phyloP scores from a whole-genome alignment of 352 stramenopile genomes.

The Phytophthora tubulina region DNA sequence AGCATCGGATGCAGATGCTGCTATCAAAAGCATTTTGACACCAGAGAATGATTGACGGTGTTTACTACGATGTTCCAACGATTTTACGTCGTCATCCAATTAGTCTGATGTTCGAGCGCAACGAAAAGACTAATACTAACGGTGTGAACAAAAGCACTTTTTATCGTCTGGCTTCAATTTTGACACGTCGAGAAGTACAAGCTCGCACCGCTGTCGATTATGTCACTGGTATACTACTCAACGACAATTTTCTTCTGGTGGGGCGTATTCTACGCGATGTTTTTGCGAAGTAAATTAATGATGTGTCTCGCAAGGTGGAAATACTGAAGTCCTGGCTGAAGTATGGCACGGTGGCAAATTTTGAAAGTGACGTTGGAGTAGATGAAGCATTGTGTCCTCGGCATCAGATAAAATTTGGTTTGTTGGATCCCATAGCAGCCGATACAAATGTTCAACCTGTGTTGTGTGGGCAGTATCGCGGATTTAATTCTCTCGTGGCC shows the following conservation, averaged over 20 bases:
- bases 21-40: too few species aligned
- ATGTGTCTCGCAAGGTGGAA: not conserved
- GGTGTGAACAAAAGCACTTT: not conserved
- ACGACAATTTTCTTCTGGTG: slow-evolving; percentile 8
- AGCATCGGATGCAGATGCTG: too few species aligned
- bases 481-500: not conserved
- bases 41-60: not conserved
- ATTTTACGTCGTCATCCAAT: slow-evolving; percentile 8
- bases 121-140: not conserved
- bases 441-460: too few species aligned
- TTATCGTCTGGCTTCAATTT: slow-evolving; percentile 3
- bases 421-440: too few species aligned
- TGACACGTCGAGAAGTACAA: slow-evolving; percentile 15
- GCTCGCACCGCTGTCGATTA: slow-evolving; percentile 10
- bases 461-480: too few species aligned
- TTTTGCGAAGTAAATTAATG: not conserved
- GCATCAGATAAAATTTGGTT: too few species aligned
- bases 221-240: slow-evolving; percentile 13
- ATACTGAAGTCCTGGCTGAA: slow-evolving; percentile 10
- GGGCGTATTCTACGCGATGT: slow-evolving; percentile 8
- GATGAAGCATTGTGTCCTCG: too few species aligned
- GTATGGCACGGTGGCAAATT: not conserved
- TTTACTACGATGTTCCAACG: not conserved
- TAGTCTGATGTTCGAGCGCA: slow-evolving; percentile 17
- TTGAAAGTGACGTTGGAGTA: too few species aligned